These are phyloP conservation scores for Leucaena leucocephala DNA, from an alignment of 306 rosid species.

Conservation along the genomic window DNA sequence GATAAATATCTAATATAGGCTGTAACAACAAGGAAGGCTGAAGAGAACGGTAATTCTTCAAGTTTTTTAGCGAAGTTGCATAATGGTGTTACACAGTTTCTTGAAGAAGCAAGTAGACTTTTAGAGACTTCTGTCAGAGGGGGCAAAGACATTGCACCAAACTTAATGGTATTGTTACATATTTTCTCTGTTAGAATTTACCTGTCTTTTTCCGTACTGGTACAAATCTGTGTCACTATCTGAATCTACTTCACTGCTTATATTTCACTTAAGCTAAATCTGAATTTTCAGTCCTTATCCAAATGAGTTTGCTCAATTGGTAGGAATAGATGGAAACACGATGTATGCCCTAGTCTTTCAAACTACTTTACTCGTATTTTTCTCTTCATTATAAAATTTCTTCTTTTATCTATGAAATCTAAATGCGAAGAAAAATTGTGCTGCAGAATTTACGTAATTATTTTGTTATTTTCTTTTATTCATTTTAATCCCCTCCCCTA, in stretches of 20 bases:
- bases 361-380: not conserved
- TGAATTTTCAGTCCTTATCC: slow-evolving; percentile 1
- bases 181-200: not conserved
- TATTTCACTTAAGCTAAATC: slow-evolving; percentile 11
- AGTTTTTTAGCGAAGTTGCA: slow-evolving; percentile 82
- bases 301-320: not conserved
- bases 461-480: not conserved
- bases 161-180: slow-evolving; percentile 53
- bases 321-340: not conserved
- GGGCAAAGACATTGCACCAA: slow-evolving; percentile 53
- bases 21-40: slow-evolving; percentile 72
- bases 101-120: slow-evolving; percentile 56
- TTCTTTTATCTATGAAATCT: not conserved
- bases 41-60: slow-evolving; percentile 62
- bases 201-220: not conserved
- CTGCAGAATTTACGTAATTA: not conserved
- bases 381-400: not conserved
- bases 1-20: slow-evolving; percentile 55
- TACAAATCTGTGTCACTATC: not conserved
- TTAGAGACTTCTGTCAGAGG: slow-evolving; percentile 39
- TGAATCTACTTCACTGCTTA: slow-evolving; percentile 5
- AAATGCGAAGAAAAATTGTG: not conserved
- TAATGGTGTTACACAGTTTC: slow-evolving; percentile 65
- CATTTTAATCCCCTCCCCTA: not conserved
- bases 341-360: not conserved